Conservation (phyloP, 1,284 basidiomycete species). For the Cryptococcus maquisensis region DNA sequence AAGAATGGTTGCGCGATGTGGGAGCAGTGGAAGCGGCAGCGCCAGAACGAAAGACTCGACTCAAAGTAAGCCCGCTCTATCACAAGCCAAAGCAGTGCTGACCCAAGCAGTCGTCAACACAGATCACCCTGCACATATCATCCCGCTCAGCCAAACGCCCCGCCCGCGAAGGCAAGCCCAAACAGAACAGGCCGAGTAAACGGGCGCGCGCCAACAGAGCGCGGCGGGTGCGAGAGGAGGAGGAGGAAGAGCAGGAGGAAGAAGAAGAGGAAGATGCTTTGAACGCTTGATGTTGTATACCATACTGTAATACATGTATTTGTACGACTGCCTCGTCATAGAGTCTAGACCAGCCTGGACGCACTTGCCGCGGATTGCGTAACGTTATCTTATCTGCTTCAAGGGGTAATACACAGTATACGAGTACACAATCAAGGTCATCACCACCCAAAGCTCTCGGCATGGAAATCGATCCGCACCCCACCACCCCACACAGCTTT, state of each 20-base stretch:
- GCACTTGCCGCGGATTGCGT: not conserved
- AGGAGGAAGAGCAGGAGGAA: conserved; percentile 18
- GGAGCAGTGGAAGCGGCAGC: conserved; percentile 18
- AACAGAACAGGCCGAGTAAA: conserved; percentile 17
- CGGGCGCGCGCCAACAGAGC: conserved; percentile 4
- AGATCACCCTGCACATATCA: conserved; percentile 21
- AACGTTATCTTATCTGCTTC: not conserved
- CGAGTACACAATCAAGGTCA: no score
- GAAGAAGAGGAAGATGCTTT: conserved; percentile 11
- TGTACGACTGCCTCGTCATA: not conserved
- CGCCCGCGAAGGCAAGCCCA: not conserved
- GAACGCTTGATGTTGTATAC: not conserved
- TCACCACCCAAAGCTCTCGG: conserved; percentile 31
- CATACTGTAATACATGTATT: not conserved
- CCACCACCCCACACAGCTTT: conserved; percentile 17
- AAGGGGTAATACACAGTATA: no score
- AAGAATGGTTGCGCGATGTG: conserved; percentile 9
- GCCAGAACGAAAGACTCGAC: conserved; percentile 3
- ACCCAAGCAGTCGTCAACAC: conserved; percentile 13
- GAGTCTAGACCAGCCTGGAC: no score
- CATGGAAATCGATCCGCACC: conserved; percentile 20
- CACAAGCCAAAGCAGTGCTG: not conserved
- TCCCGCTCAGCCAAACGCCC: conserved; percentile 7
- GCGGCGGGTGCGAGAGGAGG: not conserved
- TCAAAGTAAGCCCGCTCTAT: conserved; percentile 10